Base-by-base conservation (phyloP, 352 stramenopile species). In the Pythium sp. region DNA sequence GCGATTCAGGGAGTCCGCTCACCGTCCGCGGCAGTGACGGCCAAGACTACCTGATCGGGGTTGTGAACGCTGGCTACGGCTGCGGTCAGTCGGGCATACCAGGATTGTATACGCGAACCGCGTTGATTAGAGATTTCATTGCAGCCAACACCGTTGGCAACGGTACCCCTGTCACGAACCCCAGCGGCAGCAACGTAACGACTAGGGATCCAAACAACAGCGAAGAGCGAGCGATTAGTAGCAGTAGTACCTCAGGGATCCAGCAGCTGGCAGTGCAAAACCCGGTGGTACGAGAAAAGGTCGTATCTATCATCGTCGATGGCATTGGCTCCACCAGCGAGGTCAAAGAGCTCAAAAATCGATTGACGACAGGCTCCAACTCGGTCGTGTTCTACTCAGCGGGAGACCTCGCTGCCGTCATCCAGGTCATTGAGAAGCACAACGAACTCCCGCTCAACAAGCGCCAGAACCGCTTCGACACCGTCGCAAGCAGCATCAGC, bases 1-100 rank as follows among this genome's bases (percentile, higher is more conserved):
- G 55, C 0, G 55, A 65, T 34, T 46, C 38, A 1, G 64, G 41
- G 18, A 69, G 64, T 36, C 55, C 64, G 55, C 64, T 69, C 26
- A 57, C 64, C 0, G 22, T 65, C 9, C 11, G 12, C 3, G 47
- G 38, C 6, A 70, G 22, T 34, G 32, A 18, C 14, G 26, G 32
- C 14, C 36, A 32, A 12, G 49, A 49, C 1, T 2, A 46, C 7
- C 5, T 65, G 14, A n/a, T 59, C 20, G 64, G 64, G 2, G 14
- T 65, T n/a, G 28, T 57, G 12, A 65, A 32, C 28, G 57, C 54
- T 11, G 64, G 41, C 12, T 58, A 51, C 38, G 64, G 46, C 3
- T 69, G 56, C n/a, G 64, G 38, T 1, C 56, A 58, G 30, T 7
- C 11, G 3, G 55, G 64, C 9, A 9, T 58, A 14, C 64, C 64